phyloP scores from a whole-genome alignment of 139 green algal species.

The Zygnema circumcarinatum region DNA sequence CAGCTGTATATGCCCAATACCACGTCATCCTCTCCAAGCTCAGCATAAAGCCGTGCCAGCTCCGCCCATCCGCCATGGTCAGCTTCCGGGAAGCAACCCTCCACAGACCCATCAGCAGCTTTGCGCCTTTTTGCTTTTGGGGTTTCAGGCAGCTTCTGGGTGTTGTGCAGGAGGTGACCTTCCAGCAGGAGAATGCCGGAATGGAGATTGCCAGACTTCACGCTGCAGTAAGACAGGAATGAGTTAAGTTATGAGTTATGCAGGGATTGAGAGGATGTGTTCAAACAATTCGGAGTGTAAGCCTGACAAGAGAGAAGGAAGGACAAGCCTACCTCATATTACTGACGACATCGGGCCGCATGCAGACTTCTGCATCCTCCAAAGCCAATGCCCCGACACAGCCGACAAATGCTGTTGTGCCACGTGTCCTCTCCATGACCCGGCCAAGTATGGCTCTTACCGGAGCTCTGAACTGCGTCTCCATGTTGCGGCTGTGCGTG shows the following conservation, averaged over 20 bases:
- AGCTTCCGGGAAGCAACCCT: background rate
- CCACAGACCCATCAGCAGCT: background rate
- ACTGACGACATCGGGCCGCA: background rate
- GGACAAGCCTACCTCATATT: background rate
- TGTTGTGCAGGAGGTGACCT: background rate
- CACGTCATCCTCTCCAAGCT: conserved; percentile 31
- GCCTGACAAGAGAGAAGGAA: background rate
- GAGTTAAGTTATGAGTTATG: too few species aligned
- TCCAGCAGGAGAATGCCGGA: conserved; percentile 28
- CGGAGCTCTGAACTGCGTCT: background rate
- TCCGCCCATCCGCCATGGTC: conserved; percentile 29
- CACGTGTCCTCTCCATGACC: background rate
- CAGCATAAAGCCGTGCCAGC: conserved; percentile 21
- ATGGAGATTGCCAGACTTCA: background rate
- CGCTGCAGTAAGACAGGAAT: background rate
- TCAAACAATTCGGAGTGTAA: too few species aligned
- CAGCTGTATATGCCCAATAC: background rate
- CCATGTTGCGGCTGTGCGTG: background rate
- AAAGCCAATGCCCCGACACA: background rate
- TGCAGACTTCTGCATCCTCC: background rate
- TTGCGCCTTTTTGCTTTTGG: background rate
- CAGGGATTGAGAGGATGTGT: too few species aligned
- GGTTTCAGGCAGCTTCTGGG: background rate
- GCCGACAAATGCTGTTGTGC: background rate
- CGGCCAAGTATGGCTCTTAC: background rate